Percentiles rank a stretch among this genome's conserved stretches.
phyloP scores from a whole-genome alignment of 495 filamentous ascomycete genomes.

The Penicillium mononematosum region DNA sequence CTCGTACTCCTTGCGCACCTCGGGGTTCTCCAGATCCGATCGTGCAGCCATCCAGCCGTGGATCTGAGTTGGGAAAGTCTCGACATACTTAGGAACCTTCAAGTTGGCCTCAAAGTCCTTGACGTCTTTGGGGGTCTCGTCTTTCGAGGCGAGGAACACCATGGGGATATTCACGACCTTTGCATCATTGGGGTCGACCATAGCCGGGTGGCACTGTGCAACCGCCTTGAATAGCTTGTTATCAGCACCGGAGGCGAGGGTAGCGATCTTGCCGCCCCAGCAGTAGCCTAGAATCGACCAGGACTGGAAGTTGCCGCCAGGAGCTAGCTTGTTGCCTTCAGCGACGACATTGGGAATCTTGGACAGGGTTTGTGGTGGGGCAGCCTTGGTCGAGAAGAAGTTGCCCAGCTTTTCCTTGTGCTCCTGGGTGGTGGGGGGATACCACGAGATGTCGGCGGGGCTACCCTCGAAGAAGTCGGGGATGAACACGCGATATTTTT shows the following conservation, averaged over 20 bases:
- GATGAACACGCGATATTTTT: conserved; percentile 57
- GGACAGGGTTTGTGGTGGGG: conserved; percentile 59
- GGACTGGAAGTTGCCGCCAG: conserved; percentile 52
- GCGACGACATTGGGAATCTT: conserved; percentile 63
- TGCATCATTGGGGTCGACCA: conserved; percentile 77
- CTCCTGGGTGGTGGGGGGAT: conserved; percentile 77
- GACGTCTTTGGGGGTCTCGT: conserved; percentile 66
- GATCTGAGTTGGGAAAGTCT: conserved; percentile 78
- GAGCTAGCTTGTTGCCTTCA: conserved; percentile 49
- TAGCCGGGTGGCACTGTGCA: conserved; percentile 78
- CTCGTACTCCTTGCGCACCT: conserved; percentile 73
- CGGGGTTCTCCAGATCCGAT: conserved; percentile 61
- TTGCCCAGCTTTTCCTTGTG: conserved; percentile 70
- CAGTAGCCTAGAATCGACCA: conserved; percentile 93
- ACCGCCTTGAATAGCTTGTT: conserved; percentile 66
- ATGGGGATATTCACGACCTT: conserved; percentile 62
- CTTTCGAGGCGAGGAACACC: conserved; percentile 63
- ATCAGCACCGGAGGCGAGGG: conserved; percentile 55
- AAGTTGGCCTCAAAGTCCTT: conserved; percentile 68
- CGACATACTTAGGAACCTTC: conserved; percentile 66
- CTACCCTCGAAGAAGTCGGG: conserved; percentile 58
- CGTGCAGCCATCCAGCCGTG: conserved; percentile 93
- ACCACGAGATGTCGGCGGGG: conserved; percentile 50
- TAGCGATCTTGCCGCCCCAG: conserved; percentile 86
- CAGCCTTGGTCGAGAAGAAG: conserved; percentile 73